A percentile compares a stretch with the other conserved stretches of the same genome.
Conservation (phyloP, 192 early-diverging fungal species). For the Oehlia diaphana region DNA sequence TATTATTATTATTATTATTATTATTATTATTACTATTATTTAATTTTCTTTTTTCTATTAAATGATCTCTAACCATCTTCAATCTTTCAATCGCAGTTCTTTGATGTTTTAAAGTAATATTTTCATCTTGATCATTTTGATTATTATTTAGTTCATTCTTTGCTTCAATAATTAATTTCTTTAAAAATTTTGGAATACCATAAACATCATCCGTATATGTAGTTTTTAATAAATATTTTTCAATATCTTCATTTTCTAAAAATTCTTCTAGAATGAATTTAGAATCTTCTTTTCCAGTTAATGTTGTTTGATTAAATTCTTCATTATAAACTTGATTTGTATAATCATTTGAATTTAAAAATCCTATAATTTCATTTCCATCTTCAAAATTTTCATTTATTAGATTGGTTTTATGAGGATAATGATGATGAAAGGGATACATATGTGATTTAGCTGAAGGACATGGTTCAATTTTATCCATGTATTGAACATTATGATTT, state of each 20-base stretch:
- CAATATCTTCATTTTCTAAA: constrained; percentile 41
- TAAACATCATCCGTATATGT: constrained; percentile 44
- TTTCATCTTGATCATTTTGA: background rate
- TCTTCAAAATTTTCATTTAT: constrained; percentile 6
- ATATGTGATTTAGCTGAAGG: background rate
- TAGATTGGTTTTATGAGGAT: background rate
- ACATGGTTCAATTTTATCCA: background rate
- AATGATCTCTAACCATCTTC: constrained; percentile 39
- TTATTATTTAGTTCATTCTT: constrained; percentile 31
- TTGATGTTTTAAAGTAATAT: constrained; percentile 2
- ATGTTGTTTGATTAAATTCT: constrained; percentile 5
- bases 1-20: background rate
- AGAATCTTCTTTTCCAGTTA: background rate
- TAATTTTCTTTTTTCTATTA: background rate
- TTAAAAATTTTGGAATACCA: constrained; percentile 32
- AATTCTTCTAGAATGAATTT: constrained; percentile 10
- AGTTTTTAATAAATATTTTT: constrained; percentile 35
- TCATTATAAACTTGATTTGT: constrained; percentile 29
- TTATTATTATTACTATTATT: background rate
- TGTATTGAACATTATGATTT: background rate
- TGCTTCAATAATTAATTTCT: constrained; percentile 35
- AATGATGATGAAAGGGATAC: constrained; percentile 9
- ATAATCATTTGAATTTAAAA: constrained; percentile 31
- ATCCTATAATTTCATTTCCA: constrained; percentile 29
- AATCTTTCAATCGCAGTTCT: constrained; percentile 34